Evolutionary conservation across 495 filamentous ascomycete genomes (phyloP).

Genomic region (Penicillium fimorum): DNA sequence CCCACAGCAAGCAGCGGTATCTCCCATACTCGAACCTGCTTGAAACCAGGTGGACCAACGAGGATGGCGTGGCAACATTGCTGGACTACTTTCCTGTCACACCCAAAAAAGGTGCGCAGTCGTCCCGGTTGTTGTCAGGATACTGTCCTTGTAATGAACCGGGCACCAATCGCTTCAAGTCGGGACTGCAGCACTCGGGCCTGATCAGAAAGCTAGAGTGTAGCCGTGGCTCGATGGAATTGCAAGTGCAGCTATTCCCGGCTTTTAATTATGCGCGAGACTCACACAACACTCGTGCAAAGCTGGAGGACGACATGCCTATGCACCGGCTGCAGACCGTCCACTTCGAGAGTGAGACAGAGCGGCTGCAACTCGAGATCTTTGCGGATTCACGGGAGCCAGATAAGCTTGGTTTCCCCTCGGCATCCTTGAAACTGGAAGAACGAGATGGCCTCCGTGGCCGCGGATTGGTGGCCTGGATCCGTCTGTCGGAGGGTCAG

Average conservation of each 20-base stretch:
- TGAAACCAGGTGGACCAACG: conserved; percentile 68
- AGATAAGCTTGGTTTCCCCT: conserved; percentile 44
- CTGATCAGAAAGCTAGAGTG: conserved; percentile 69
- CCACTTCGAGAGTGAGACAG: conserved; percentile 55
- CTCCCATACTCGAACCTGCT: conserved; percentile 69
- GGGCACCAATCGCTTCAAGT: conserved; percentile 38
- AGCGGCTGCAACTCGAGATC: conserved; percentile 63
- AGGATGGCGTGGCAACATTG: conserved; percentile 67
- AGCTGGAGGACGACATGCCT: conserved; percentile 29
- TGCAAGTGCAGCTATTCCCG: conserved; percentile 67
- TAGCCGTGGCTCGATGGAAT: conserved; percentile 57
- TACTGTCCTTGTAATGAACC: conserved; percentile 39
- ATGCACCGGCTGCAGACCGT: conserved; percentile 55
- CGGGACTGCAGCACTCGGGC: conserved; percentile 41
- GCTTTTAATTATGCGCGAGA: conserved; percentile 67
- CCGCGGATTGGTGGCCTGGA: conserved; percentile 56
- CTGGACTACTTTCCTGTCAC: conserved; percentile 66
- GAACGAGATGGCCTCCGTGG: conserved; percentile 51
- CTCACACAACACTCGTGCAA: conserved; percentile 44
- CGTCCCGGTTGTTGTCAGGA: conserved; percentile 32
- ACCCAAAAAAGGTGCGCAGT: conserved; percentile 22
- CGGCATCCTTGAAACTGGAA: conserved; percentile 51
- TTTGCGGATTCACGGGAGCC: conserved; percentile 58
- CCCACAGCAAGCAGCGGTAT: conserved; percentile 68
- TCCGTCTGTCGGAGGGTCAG: conserved; percentile 62